Conservation (phyloP, 148 eudicot genomes). For the Vaccinium myrtillus region DNA sequence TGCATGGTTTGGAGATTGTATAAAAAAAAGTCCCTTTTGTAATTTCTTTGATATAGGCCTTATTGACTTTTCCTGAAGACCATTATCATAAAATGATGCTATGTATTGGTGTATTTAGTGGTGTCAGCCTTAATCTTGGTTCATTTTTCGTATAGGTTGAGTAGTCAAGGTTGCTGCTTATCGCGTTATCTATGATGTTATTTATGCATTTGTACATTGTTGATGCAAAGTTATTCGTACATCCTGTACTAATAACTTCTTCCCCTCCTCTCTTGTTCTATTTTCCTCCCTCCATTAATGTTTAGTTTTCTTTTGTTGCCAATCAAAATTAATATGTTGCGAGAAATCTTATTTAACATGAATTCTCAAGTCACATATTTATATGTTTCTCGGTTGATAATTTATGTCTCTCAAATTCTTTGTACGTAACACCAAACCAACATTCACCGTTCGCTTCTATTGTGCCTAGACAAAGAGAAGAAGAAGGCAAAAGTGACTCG, state of each 20-base stretch:
- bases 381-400: background rate
- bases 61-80: background rate
- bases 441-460: background rate
- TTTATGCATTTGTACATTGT: background rate
- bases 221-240: background rate
- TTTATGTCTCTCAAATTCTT: background rate
- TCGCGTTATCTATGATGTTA: background rate
- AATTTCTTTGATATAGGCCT: background rate
- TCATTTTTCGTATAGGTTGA: background rate
- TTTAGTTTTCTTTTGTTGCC: background rate
- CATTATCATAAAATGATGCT: background rate
- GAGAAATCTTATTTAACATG: background rate
- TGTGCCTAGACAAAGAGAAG: conserved; percentile 4
- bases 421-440: background rate
- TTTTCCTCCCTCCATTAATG: background rate
- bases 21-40: background rate
- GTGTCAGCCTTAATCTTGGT: background rate
- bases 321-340: background rate
- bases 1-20: background rate
- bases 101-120: background rate
- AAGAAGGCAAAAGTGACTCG: background rate
- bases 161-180: background rate
- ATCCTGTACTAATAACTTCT: background rate
- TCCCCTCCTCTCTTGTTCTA: background rate
- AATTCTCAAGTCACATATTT: background rate